A percentile compares a stretch with the other conserved stretches of the same genome.
These are phyloP conservation scores for Tephrocybe sp. DNA, from an alignment of 768 basidiomycete genomes.

Conservation along the genomic window DNA sequence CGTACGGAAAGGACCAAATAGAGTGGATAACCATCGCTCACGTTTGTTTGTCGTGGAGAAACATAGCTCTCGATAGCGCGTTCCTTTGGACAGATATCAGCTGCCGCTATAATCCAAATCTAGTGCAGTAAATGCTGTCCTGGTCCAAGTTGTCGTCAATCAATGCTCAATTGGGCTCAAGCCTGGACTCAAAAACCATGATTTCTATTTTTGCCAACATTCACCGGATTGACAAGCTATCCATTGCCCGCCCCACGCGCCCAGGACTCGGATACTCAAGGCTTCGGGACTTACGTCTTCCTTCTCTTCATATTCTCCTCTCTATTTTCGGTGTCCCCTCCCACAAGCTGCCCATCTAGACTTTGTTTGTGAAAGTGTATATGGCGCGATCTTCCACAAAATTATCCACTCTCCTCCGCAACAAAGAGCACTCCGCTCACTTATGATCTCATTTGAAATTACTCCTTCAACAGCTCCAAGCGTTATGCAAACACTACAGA, in stretches of 20 bases:
- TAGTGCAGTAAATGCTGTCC: not conserved
- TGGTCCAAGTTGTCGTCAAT: not conserved
- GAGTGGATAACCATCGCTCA: not conserved
- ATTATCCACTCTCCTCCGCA: not conserved
- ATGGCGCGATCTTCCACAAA: not conserved
- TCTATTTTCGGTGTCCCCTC: not conserved
- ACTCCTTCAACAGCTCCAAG: not conserved
- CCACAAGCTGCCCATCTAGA: not conserved
- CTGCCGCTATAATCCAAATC: not conserved
- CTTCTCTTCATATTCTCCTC: not conserved
- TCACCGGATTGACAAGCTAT: not conserved
- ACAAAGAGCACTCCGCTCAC: not conserved
- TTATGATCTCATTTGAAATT: not conserved
- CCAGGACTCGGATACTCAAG: not conserved
- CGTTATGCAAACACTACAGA: not conserved
- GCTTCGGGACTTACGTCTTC: not conserved
- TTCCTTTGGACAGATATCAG: not conserved
- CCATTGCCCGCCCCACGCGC: not conserved
- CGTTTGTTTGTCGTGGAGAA: not conserved
- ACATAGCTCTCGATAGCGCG: not conserved
- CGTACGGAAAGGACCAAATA: not conserved
- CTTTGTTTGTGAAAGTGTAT: not conserved
- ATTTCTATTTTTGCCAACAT: not conserved
- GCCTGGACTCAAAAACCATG: not conserved
- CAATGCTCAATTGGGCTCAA: not conserved